These are phyloP conservation scores for Pythium brassicae DNA, from an alignment of 352 stramenopile species.

Conservation along the genomic window DNA sequence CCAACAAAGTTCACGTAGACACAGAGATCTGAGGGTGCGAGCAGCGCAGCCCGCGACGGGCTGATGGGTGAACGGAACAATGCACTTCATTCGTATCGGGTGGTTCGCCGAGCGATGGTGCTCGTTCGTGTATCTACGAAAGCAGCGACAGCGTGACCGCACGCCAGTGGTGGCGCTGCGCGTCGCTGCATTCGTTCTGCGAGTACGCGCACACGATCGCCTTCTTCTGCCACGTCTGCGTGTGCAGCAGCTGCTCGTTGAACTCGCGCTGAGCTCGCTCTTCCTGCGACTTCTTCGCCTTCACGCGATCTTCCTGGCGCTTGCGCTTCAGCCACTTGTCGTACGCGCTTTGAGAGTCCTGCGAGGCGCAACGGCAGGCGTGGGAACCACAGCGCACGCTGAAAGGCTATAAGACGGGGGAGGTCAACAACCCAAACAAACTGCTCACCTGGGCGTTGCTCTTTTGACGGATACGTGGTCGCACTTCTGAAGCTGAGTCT, in stretches of 20 bases:
- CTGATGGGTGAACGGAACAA: not conserved
- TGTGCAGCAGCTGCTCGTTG: constrained; percentile 31
- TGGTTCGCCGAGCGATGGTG: too few relatives aligned
- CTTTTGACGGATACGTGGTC: not conserved
- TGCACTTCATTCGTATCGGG: too few relatives aligned
- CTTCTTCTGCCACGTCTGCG: constrained; percentile 62
- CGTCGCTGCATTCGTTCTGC: constrained; percentile 22
- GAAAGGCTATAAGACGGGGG: too few relatives aligned
- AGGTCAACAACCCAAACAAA: too few relatives aligned
- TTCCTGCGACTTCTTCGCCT: constrained; percentile 25
- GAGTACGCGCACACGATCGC: constrained; percentile 68
- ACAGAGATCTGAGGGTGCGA: constrained; percentile 28
- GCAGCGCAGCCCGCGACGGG: not conserved
- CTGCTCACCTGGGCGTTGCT: not conserved
- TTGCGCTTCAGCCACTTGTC: constrained; percentile 43
- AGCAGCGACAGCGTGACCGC: constrained; percentile 7
- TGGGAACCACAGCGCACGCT: not conserved
- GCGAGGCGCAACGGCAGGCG: not conserved
- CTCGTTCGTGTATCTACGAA: not conserved
- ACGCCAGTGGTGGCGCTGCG: not conserved
- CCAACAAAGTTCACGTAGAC: constrained; percentile 34
- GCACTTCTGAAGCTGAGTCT: not conserved
- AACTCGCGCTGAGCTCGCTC: constrained; percentile 19
- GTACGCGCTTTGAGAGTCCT: constrained; percentile 20
- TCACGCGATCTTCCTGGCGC: constrained; percentile 37